Evolutionary conservation across 139 green algal genomes (phyloP), one percentile per base, ranked within the genome.

Genomic region (Picochlorum sp.): DNA sequence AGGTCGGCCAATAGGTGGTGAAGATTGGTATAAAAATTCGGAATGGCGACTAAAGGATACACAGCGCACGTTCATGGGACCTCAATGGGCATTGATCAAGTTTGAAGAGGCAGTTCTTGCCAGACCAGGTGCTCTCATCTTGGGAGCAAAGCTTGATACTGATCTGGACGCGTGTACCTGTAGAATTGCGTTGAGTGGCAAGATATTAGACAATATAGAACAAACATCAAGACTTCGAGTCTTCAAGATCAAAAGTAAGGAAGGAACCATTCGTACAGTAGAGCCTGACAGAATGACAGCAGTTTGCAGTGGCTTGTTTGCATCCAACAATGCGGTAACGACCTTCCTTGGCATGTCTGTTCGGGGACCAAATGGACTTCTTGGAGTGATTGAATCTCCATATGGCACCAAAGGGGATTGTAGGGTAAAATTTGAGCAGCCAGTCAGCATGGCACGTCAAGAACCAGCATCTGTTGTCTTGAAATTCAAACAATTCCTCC

Each of bases 301-400:
- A 10, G 81, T 98, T 21, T 88, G 88, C 62, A 77, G 77, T 24
- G 79, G 83, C 7, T 81, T 98, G 67, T 96, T 98, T 67, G 94
- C 96, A 65, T 95, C 94, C 64, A 92, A 98, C 24, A 95, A 86
- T 8, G 89, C 97, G 66, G 70, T 96, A 20, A 63, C 71, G 0
- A 41, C 78, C 7, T 98, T 98, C 41, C 37, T 79, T 45, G 82
- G 82, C 38, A 81, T 90, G 61, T 74, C 79, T 64, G 82, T 88
- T 21, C 54, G 23, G 61, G 85, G 86, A 21, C 47, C 47, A 23
- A 9, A 21, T 21, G 16, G 47, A 21, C 1, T 13, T 21, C 16
- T 54, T 9, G 47, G 47, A 30, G 70, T 56, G 4, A 87, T 96
- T n/a, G 71, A 85, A 20, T 79, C 80, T 1, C 64, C 78, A 1